These are phyloP conservation scores for Phytopythium kandeliae DNA, from an alignment of 352 stramenopile species.

Conservation along the genomic window DNA sequence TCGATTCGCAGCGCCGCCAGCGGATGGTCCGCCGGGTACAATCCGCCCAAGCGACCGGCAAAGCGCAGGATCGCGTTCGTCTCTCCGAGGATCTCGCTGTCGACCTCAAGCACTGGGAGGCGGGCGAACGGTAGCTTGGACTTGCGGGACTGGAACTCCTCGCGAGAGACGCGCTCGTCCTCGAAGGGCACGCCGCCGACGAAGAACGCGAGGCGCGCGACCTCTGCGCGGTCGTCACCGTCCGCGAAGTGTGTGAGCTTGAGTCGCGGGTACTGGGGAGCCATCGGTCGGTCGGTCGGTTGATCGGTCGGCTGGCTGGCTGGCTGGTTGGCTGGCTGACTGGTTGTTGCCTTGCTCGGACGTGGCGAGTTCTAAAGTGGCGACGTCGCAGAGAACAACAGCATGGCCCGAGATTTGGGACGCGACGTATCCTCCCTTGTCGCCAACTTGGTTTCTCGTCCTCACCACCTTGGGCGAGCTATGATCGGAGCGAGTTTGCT, in stretches of 20 bases:
- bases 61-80: conserved; percentile 53
- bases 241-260: conserved; percentile 38
- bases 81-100: conserved; percentile 39
- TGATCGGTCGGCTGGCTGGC: background rate
- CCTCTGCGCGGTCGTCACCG: conserved; percentile 23
- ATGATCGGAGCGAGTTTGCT: too few relatives aligned
- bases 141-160: conserved; percentile 24
- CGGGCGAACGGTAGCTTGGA: conserved; percentile 21
- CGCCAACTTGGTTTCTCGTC: too few relatives aligned
- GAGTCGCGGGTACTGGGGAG: conserved; percentile 10
- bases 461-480: too few relatives aligned
- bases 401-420: too few relatives aligned
- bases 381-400: too few relatives aligned
- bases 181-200: conserved; percentile 37
- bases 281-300: too few relatives aligned
- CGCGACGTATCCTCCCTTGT: too few relatives aligned
- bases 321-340: background rate
- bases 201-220: conserved; percentile 28
- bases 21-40: conserved; percentile 36
- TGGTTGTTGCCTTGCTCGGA: too few relatives aligned
- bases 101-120: conserved; percentile 21
- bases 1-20: conserved; percentile 38
- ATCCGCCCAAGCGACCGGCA: conserved; percentile 37
- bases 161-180: conserved; percentile 25
- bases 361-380: background rate